phyloP scores from a whole-genome alignment of 805 yeast species.

The Ogataea ramenticola region DNA sequence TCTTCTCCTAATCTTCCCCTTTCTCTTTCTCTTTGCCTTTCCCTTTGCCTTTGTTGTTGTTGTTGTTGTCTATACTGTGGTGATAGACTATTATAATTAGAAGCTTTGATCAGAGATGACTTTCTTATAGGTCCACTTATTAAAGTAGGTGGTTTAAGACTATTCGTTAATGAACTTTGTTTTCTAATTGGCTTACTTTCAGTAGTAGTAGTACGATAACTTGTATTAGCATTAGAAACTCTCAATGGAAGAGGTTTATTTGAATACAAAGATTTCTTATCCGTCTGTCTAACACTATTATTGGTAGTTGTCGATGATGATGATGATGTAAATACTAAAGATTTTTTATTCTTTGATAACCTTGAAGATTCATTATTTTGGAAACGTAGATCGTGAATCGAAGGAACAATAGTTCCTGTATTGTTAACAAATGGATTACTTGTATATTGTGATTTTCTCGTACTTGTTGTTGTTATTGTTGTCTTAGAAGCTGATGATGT shows the following conservation, averaged over 20 bases:
- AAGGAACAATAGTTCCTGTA: neutral
- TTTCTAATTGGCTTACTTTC: too few relatives aligned
- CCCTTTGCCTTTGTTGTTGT: neutral
- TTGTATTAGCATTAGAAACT: too few relatives aligned
- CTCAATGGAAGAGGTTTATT: too few relatives aligned
- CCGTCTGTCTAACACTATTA: neutral
- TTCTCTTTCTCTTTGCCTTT: neutral
- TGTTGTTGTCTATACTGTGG: too few relatives aligned
- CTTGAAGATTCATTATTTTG: neutral
- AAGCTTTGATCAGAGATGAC: neutral
- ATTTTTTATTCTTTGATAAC: too few relatives aligned
- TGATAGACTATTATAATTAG: too few relatives aligned
- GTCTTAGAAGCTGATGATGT: neutral
- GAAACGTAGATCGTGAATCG: neutral
- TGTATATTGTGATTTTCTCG: neutral
- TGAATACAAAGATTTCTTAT: neutral
- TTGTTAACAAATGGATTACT: neutral
- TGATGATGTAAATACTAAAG: too few relatives aligned
- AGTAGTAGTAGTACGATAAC: too few relatives aligned
- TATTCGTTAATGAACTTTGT: too few relatives aligned
- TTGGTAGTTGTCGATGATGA: too few relatives aligned
- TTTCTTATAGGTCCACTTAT: neutral
- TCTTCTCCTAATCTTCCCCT: neutral
- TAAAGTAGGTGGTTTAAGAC: neutral
- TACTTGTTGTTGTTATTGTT: neutral